phyloP scores from a whole-genome alignment of 371 early-diverging fungal species.

The Circinella umbellata region DNA sequence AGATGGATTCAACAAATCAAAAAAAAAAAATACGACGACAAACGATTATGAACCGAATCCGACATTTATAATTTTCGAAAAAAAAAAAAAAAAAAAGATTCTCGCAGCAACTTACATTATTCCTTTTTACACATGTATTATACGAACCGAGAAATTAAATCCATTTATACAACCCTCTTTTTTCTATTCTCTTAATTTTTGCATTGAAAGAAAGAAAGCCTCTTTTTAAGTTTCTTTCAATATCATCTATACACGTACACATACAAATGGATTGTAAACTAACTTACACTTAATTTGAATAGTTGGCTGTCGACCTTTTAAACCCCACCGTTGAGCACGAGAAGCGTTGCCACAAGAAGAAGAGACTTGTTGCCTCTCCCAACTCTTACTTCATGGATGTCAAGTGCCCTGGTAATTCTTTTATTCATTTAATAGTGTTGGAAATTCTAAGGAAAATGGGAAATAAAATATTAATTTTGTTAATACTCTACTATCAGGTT shows the following conservation, averaged over 20 bases:
- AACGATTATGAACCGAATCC: background rate
- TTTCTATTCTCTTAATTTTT: background rate
- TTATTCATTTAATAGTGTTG: background rate
- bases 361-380: slow-evolving; percentile 97
- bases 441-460: no score
- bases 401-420: slow-evolving; percentile 87
- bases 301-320: slow-evolving; percentile 98
- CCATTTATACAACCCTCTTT: background rate
- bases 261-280: background rate
- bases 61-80: background rate
- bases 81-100: background rate
- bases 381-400: slow-evolving; percentile 99
- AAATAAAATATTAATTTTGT: no score
- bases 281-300: slow-evolving; percentile 26
- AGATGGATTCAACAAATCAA: background rate
- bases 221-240: no score
- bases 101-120: slow-evolving; percentile 2
- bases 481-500: slow-evolving; percentile 56
- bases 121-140: background rate
- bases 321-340: slow-evolving; percentile 96
- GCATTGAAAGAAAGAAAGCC: no score
- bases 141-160: background rate
- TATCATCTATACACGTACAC: no score
- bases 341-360: slow-evolving; percentile 96
- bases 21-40: background rate